Evolutionary conservation across 2,329 filamentous ascomycete genomes (phyloP).

Genomic region (Paraphoma sp.): DNA sequence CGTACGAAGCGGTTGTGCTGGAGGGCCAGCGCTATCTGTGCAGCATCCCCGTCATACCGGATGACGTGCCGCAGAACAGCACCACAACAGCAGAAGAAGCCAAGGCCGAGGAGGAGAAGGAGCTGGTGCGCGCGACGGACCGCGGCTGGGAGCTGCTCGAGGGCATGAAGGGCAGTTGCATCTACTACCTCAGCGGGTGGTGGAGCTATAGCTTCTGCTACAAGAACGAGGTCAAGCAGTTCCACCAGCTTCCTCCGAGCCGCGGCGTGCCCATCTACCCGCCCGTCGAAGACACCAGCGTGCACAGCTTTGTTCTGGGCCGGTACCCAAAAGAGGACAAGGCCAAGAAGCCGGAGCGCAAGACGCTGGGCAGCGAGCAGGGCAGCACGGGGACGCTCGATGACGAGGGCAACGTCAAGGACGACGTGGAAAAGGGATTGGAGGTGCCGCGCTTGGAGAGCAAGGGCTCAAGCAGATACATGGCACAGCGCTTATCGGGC

Average conservation of each 20-base stretch:
- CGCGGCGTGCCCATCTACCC: conserved; percentile 71
- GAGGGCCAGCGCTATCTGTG: conserved; percentile 79
- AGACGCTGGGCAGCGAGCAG: conserved; percentile 39
- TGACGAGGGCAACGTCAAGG: conserved; percentile 34
- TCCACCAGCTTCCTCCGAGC: conserved; percentile 78
- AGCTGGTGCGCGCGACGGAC: conserved; percentile 76
- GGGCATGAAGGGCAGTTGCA: conserved; percentile 78
- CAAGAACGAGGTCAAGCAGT: conserved; percentile 84
- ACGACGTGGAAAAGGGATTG: conserved; percentile 31
- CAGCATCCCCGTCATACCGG: conserved; percentile 75
- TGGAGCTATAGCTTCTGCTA: conserved; percentile 98
- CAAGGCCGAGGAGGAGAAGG: conserved; percentile 78
- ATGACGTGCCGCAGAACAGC: conserved; percentile 60
- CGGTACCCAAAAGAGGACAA: conserved; percentile 53
- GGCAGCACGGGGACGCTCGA: conserved; percentile 37
- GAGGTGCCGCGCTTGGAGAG: conserved; percentile 72
- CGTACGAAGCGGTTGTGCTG: conserved; percentile 78
- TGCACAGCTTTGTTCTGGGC: conserved; percentile 79
- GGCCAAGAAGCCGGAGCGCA: conserved; percentile 27
- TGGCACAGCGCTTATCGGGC: conserved; percentile 80
- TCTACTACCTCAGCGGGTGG: conserved; percentile 88
- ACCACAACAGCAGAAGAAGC: conserved; percentile 71
- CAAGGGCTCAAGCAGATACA: conserved; percentile 82
- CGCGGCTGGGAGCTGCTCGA: conserved; percentile 82
- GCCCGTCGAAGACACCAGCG: conserved; percentile 77